phyloP scores from a whole-genome alignment of 345 rosid genomes.

The Limnanthes douglasii region DNA sequence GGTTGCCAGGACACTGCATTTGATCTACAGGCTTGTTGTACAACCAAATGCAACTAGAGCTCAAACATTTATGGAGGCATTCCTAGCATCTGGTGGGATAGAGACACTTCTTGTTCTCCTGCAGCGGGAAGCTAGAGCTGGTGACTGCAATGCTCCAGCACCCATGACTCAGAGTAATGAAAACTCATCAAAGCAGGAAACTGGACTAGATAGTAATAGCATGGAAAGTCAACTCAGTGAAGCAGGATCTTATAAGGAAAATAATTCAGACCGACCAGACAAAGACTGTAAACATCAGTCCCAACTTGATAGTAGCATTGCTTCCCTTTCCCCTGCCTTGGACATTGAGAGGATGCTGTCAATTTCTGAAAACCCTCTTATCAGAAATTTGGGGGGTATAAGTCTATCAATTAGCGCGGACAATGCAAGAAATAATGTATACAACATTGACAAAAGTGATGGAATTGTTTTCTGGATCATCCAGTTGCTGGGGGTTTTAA shows the following conservation, averaged over 20 bases:
- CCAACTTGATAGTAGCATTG: slow-evolving; percentile 16
- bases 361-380: slow-evolving; percentile 37
- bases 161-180: slow-evolving; percentile 16
- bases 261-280: slow-evolving; percentile 12
- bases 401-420: slow-evolving; percentile 87
- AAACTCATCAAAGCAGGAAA: slow-evolving; percentile 21
- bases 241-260: slow-evolving; percentile 20
- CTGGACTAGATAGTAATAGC: slow-evolving; percentile 14
- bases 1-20: slow-evolving; percentile 88
- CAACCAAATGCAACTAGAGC: slow-evolving; percentile 91
- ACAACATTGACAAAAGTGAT: slow-evolving; percentile 75
- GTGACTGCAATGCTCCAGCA: slow-evolving; percentile 35
- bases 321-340: slow-evolving; percentile 20
- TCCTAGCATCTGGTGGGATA: slow-evolving; percentile 77
- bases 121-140: slow-evolving; percentile 88
- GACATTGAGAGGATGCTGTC: slow-evolving; percentile 44
- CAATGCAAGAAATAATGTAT: slow-evolving; percentile 90
- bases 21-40: slow-evolving; percentile 76
- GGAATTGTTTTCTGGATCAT: slow-evolving; percentile 86
- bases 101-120: slow-evolving; percentile 95
- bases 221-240: slow-evolving; percentile 16
- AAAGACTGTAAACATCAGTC: slow-evolving; percentile 18
- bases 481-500: slow-evolving; percentile 77
- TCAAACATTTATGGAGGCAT: slow-evolving; percentile 58
- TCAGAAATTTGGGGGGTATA: slow-evolving; percentile 81